Percentiles rank a stretch among this genome's conserved stretches.
phyloP scores from a whole-genome alignment of 176 grass and related monocot genomes.

The Phyllostachys edulis region DNA sequence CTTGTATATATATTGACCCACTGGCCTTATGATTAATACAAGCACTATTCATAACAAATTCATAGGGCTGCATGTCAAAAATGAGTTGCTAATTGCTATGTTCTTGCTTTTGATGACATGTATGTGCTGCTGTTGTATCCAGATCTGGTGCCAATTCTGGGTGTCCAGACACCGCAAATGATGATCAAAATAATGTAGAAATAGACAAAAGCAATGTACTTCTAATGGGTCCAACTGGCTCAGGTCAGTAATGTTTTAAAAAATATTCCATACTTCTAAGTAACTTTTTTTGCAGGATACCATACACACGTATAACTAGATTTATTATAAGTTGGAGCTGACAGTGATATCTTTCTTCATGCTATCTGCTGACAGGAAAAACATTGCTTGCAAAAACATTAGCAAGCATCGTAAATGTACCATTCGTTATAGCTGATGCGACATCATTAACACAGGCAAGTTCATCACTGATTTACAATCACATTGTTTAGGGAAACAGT shows the following conservation, averaged over 20 bases:
- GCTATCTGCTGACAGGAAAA: slow-evolving; percentile 70
- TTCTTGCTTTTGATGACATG: slow-evolving; percentile 22
- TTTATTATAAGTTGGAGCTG: slow-evolving; percentile 26
- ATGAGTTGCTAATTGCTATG: background rate
- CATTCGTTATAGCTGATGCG: slow-evolving; percentile 93
- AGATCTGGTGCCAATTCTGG: slow-evolving; percentile 57
- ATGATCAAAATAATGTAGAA: slow-evolving; percentile 83
- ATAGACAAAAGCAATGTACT: slow-evolving; percentile 99
- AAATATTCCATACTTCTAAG: slow-evolving; percentile 1
- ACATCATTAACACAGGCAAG: slow-evolving; percentile 94
- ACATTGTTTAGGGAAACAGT: background rate
- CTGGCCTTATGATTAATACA: no score
- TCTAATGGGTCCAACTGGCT: slow-evolving; percentile 94
- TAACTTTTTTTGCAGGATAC: slow-evolving; percentile 20
- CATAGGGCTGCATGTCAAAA: background rate
- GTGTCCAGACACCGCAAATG: slow-evolving; percentile 34
- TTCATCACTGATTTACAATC: slow-evolving; percentile 34
- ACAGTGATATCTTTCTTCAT: slow-evolving; percentile 33
- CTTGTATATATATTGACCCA: no score
- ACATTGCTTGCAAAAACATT: slow-evolving; percentile 98
- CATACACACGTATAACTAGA: slow-evolving; percentile 14
- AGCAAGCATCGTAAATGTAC: slow-evolving; percentile 91
- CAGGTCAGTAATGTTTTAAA: slow-evolving; percentile 45
- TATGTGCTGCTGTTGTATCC: slow-evolving; percentile 38
- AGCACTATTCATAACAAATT: no score